Evolutionary conservation across 83 land plant species (phyloP).

Genomic region (Picea engelmannii): DNA sequence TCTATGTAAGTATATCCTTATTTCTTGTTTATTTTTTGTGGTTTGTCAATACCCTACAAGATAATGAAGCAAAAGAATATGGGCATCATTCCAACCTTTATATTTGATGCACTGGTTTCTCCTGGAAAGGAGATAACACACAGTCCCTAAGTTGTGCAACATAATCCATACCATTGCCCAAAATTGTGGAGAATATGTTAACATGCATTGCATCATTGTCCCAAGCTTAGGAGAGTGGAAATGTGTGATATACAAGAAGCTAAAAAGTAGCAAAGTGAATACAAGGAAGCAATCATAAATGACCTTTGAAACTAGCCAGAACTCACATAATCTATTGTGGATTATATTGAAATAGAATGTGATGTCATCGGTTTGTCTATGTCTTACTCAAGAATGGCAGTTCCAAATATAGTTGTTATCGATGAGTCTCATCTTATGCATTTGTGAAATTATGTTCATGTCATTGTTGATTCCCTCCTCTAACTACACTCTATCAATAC

Average conservation of each 20-base stretch:
- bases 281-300: constrained; percentile 64
- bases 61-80: constrained; percentile 80
- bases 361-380: constrained; percentile 75
- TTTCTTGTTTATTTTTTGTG: background rate
- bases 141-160: constrained; percentile 69
- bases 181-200: constrained; percentile 91
- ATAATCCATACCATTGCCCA: constrained; percentile 78
- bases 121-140: constrained; percentile 79
- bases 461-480: constrained; percentile 84
- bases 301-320: constrained; percentile 82
- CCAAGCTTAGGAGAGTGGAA: constrained; percentile 86
- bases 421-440: constrained; percentile 88
- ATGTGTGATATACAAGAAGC: constrained; percentile 80
- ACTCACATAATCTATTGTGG: constrained; percentile 72
- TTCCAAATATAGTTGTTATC: constrained; percentile 80
- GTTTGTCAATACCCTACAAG: constrained; percentile 24
- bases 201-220: constrained; percentile 70
- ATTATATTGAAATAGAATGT: constrained; percentile 80
- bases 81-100: constrained; percentile 75
- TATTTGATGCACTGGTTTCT: constrained; percentile 91
- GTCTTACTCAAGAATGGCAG: constrained; percentile 78
- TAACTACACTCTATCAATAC: constrained; percentile 26
- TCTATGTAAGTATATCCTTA: background rate
- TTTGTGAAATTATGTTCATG: constrained; percentile 91
- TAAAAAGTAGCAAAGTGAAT: constrained; percentile 90